phyloP scores from a whole-genome alignment of 768 basidiomycete species.

The Russula emetica region DNA sequence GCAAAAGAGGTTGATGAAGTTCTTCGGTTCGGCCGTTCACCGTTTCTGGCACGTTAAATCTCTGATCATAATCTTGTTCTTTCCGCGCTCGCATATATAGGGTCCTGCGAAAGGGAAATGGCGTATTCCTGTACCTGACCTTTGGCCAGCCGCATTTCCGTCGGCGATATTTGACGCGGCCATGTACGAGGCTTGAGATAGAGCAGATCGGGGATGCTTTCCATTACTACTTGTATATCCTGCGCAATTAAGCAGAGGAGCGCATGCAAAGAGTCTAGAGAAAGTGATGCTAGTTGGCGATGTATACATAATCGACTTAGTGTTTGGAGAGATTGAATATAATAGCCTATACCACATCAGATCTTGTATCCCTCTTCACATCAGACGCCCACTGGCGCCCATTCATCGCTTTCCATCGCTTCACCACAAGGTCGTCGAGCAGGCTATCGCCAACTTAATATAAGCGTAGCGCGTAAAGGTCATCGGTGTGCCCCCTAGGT shows the following conservation, averaged over 20 bases:
- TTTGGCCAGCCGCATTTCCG: conserved; percentile 91
- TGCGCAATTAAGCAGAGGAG: conserved; percentile 40
- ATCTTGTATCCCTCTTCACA: too few relatives aligned
- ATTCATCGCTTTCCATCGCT: too few relatives aligned
- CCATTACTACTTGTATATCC: conserved; percentile 77
- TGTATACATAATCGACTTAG: too few relatives aligned
- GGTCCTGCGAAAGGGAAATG: conserved; percentile 55
- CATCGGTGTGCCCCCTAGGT: too few relatives aligned
- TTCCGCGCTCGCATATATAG: conserved; percentile 36
- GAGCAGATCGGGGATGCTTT: conserved; percentile 72
- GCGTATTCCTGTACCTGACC: conserved; percentile 73
- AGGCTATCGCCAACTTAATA: too few relatives aligned
- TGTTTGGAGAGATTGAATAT: too few relatives aligned
- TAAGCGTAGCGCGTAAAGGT: too few relatives aligned
- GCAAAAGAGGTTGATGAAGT: conserved; percentile 74
- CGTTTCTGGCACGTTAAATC: neutral
- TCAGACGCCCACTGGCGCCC: too few relatives aligned
- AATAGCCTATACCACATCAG: too few relatives aligned
- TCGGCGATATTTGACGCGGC: conserved; percentile 54
- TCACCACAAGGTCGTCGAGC: too few relatives aligned
- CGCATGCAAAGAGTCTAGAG: neutral
- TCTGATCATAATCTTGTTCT: neutral
- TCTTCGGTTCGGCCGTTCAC: conserved; percentile 47
- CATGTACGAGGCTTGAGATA: conserved; percentile 58
- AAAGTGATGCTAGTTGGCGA: too few relatives aligned